phyloP scores from a whole-genome alignment of 768 basidiomycete genomes.

The Lactifluus piperatus region DNA sequence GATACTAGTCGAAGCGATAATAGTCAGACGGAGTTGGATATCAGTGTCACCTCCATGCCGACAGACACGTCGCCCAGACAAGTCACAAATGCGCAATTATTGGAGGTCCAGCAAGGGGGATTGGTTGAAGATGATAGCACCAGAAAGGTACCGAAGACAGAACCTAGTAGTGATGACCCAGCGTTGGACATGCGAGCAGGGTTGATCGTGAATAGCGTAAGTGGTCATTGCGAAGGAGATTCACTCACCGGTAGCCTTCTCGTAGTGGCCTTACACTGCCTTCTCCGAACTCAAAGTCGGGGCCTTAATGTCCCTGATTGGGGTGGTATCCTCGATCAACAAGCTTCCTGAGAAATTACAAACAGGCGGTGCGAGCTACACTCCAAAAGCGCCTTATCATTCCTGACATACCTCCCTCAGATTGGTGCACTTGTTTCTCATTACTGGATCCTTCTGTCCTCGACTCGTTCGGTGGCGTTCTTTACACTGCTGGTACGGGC shows the following conservation, averaged over 20 bases:
- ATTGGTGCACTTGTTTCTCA: slow-evolving; percentile 36
- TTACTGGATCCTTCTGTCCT: slow-evolving; percentile 47
- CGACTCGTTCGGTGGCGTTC: slow-evolving; percentile 23
- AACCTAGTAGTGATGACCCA: not conserved
- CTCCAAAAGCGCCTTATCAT: not conserved
- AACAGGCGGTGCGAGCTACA: slow-evolving; percentile 24
- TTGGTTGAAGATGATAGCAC: not conserved
- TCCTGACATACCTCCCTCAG: slow-evolving; percentile 27
- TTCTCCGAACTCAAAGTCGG: not conserved
- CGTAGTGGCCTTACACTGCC: slow-evolving; percentile 9
- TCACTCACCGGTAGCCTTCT: not conserved
- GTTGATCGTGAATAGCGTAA: slow-evolving; percentile 6
- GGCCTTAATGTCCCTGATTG: slow-evolving; percentile 27
- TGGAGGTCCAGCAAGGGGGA: not conserved
- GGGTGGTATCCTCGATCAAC: slow-evolving; percentile 23
- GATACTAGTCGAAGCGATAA: not conserved
- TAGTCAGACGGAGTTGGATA: not conserved
- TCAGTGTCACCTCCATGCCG: not conserved
- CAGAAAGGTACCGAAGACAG: not conserved
- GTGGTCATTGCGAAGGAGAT: not conserved
- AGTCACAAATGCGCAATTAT: not conserved
- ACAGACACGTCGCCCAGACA: not conserved
- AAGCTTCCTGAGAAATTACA: slow-evolving; percentile 18
- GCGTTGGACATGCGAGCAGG: slow-evolving; percentile 9
- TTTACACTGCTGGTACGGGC: slow-evolving; percentile 21